Conservation (phyloP, 1,284 basidiomycete species). For the Papiliotrema fonsecae region DNA sequence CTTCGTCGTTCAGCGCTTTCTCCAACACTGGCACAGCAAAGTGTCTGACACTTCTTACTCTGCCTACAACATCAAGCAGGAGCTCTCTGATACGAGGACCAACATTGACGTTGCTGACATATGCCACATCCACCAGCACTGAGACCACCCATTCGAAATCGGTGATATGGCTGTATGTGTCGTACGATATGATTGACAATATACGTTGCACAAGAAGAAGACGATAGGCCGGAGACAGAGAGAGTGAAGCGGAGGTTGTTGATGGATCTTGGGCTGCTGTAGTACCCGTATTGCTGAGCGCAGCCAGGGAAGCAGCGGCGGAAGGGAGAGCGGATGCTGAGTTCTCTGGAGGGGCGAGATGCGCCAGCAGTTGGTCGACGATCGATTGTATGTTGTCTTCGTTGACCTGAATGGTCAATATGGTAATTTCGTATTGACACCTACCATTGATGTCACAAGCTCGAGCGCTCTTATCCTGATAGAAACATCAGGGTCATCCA, state of each 20-base stretch:
- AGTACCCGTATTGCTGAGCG: constrained; percentile 13
- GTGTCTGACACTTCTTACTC: constrained; percentile 69
- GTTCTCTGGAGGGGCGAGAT: constrained; percentile 64
- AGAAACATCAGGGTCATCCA: constrained; percentile 90
- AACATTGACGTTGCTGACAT: constrained; percentile 72
- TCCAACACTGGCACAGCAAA: constrained; percentile 79
- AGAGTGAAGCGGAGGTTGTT: constrained; percentile 32
- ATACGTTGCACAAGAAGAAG: constrained; percentile 74
- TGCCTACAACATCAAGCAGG: constrained; percentile 77
- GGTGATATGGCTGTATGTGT: constrained; percentile 77
- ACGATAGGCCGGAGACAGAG: constrained; percentile 69
- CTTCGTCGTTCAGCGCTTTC: constrained; percentile 70
- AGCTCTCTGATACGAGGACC: constrained; percentile 72
- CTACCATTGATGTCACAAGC: constrained; percentile 86
- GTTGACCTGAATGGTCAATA: constrained; percentile 58
- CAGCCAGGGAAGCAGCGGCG: constrained; percentile 29
- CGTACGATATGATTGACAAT: constrained; percentile 72
- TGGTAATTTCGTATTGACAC: neutral
- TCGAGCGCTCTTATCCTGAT: constrained; percentile 94
- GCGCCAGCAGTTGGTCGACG: constrained; percentile 77
- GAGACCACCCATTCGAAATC: constrained; percentile 98
- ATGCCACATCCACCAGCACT: constrained; percentile 81
- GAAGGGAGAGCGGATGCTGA: constrained; percentile 28
- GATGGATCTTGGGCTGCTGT: constrained; percentile 17
- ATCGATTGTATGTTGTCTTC: constrained; percentile 79